These are phyloP conservation scores for Linnemannia zychae DNA, from an alignment of 192 early-diverging fungal species.

Conservation along the genomic window DNA sequence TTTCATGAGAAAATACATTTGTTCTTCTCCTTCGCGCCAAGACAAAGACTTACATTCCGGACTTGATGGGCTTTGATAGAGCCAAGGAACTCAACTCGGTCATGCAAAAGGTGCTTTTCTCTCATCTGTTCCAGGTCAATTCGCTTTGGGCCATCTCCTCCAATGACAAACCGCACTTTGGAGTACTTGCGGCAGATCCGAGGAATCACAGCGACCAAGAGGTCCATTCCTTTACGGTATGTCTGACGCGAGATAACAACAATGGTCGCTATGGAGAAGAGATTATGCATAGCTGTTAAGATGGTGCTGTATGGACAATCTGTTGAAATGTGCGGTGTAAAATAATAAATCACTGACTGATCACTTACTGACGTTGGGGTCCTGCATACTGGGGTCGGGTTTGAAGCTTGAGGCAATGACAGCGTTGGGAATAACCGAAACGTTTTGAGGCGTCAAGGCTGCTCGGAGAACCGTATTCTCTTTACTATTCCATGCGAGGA, in stretches of 20 bases:
- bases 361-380: constrained; percentile 80
- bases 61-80: constrained; percentile 87
- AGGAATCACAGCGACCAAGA: constrained; percentile 93
- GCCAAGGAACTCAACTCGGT: constrained; percentile 91
- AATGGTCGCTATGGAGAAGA: constrained; percentile 80
- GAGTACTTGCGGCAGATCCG: constrained; percentile 84
- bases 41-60: constrained; percentile 69
- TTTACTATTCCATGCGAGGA: constrained; percentile 72
- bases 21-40: too few species aligned
- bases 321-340: too few species aligned
- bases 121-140: constrained; percentile 99
- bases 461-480: constrained; percentile 98
- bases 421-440: constrained; percentile 98
- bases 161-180: constrained; percentile 93
- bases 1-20: not conserved
- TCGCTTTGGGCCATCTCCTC: constrained; percentile 96
- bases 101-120: constrained; percentile 92
- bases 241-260: constrained; percentile 93
- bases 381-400: constrained; percentile 82
- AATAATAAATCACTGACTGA: not conserved
- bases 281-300: constrained; percentile 6
- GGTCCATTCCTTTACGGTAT: constrained; percentile 96
- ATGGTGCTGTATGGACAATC: too few species aligned
- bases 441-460: constrained; percentile 87
- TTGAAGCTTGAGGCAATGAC: constrained; percentile 93